phyloP scores from a whole-genome alignment of 805 yeast species.

The Metschnikowia vanudenii region DNA sequence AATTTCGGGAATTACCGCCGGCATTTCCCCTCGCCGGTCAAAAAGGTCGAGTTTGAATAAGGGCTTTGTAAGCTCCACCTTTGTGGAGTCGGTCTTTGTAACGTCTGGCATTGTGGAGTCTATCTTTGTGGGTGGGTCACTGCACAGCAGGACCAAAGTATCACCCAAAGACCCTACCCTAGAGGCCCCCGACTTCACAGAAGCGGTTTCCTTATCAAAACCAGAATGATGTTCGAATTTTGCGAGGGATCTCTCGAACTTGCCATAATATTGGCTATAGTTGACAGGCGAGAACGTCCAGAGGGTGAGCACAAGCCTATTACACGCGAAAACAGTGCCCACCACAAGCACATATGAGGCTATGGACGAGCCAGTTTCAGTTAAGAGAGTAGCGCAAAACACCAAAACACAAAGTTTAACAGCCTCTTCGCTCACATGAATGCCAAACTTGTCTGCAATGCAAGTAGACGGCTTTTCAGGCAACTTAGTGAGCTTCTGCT shows the following conservation, averaged over 20 bases:
- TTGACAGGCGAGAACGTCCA: conserved; percentile 15
- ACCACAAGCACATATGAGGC: conserved; percentile 8
- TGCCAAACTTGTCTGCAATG: conserved; percentile 10
- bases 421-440: conserved; percentile 13
- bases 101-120: no score
- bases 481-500: conserved; percentile 3
- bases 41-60: conserved; percentile 14
- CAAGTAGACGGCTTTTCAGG: conserved; percentile 10
- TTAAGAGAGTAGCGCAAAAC: conserved; percentile 1
- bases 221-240: conserved; percentile 2
- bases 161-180: not conserved
- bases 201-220: not conserved
- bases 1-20: not conserved
- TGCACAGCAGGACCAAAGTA: conserved; percentile 6
- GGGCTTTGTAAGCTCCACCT: conserved; percentile 5
- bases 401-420: conserved; percentile 4
- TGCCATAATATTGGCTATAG: conserved; percentile 9
- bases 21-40: not conserved
- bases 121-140: conserved; percentile 3
- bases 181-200: not conserved
- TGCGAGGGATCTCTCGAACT: conserved; percentile 8
- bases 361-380: not conserved
- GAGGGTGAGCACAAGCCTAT: conserved; percentile 11
- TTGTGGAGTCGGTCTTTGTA: no score
- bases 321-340: conserved; percentile 11